Conservation (phyloP, 768 basidiomycete species). For the Rubroboletus satanas region DNA sequence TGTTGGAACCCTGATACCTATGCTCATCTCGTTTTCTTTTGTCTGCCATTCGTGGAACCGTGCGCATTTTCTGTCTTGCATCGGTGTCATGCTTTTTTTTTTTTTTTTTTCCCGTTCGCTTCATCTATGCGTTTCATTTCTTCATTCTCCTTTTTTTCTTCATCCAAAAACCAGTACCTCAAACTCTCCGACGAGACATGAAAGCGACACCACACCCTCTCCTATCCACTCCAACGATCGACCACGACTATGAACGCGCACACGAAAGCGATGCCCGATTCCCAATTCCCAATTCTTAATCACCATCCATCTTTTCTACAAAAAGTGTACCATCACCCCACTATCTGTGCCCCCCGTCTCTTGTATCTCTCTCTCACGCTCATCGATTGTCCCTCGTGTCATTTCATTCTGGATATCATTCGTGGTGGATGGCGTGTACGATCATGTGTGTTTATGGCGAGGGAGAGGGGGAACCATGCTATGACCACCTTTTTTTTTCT, state of each 20-base stretch:
- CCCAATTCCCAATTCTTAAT: background rate
- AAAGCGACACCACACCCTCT: constrained; percentile 1
- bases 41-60: background rate
- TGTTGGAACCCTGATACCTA: background rate
- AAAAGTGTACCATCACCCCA: constrained; percentile 9
- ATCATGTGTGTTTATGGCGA: background rate
- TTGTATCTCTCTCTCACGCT: background rate
- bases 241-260: background rate
- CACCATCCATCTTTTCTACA: background rate
- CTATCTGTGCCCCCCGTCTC: background rate
- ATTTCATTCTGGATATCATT: background rate
- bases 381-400: background rate
- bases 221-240: background rate
- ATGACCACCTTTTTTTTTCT: too few relatives aligned
- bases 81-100: background rate
- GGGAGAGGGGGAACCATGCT: background rate
- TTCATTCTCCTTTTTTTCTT: background rate
- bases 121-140: background rate
- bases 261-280: background rate
- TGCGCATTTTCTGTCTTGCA: background rate
- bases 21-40: background rate
- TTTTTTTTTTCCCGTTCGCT: too few relatives aligned
- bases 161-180: background rate
- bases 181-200: background rate
- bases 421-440: constrained; percentile 1